Evolutionary conservation across 176 grass and related monocot species (phyloP).

Genomic region (Olyra latifolia): DNA sequence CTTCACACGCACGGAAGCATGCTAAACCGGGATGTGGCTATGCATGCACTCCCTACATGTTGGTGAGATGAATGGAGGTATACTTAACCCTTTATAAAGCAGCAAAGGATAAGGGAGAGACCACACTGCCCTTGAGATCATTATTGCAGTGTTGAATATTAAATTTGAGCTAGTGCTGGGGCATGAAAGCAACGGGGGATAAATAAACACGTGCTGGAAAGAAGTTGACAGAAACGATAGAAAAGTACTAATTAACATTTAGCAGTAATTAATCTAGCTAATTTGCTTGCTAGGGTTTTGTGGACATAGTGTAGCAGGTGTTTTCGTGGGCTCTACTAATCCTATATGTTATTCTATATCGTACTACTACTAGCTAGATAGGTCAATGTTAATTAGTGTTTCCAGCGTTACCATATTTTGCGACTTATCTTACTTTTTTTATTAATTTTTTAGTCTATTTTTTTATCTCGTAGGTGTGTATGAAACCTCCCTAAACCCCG

Average conservation of each 20-base stretch:
- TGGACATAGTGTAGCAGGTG: background rate
- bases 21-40: background rate
- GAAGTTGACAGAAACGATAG: background rate
- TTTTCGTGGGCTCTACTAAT: constrained; percentile 3
- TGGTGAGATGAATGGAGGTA: constrained; percentile 5
- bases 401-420: background rate
- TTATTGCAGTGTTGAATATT: constrained; percentile 39
- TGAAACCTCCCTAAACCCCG: too few species aligned
- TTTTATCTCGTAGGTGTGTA: too few species aligned
- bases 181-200: constrained; percentile 44
- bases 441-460: too few species aligned
- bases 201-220: constrained; percentile 45
- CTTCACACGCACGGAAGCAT: constrained; percentile 2
- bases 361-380: background rate
- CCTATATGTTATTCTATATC: background rate
- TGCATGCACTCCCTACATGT: constrained; percentile 10
- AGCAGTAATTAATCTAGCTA: background rate
- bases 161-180: constrained; percentile 34
- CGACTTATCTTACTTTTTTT: too few species aligned
- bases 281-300: background rate
- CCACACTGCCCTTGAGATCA: constrained; percentile 17
- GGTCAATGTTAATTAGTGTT: background rate
- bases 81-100: constrained; percentile 36
- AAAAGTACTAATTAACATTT: constrained; percentile 21
- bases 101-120: constrained; percentile 45